A percentile compares a stretch with the other conserved stretches of the same genome.
phyloP scores from a whole-genome alignment of 768 basidiomycete species.

The Pleurotus eryngii region DNA sequence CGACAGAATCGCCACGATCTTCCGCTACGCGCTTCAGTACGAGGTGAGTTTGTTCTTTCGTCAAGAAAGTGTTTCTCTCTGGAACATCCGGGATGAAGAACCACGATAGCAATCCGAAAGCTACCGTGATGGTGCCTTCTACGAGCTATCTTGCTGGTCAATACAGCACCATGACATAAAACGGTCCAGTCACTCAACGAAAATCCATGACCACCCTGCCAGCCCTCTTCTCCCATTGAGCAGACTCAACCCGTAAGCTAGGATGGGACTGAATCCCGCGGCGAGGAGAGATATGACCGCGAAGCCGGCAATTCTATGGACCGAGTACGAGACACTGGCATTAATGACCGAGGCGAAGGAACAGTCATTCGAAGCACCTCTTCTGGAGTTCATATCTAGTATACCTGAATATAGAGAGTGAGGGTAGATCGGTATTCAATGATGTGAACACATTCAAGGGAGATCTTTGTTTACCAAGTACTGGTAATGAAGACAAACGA shows the following conservation, averaged over 20 bases:
- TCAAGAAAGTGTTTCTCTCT: slow-evolving; percentile 44
- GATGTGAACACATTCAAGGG: neutral
- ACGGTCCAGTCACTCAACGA: slow-evolving; percentile 27
- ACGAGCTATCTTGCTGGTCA: slow-evolving; percentile 32
- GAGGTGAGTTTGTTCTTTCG: slow-evolving; percentile 35
- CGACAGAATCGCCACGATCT: slow-evolving; percentile 48
- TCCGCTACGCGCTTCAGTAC: slow-evolving; percentile 42
- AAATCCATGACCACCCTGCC: slow-evolving; percentile 52
- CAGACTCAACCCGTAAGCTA: slow-evolving; percentile 41
- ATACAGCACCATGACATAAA: too few species aligned
- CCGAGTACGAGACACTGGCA: neutral
- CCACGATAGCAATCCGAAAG: slow-evolving; percentile 40
- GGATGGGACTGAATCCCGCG: slow-evolving; percentile 46
- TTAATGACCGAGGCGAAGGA: neutral
- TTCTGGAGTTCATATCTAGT: slow-evolving; percentile 49
- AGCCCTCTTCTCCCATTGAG: slow-evolving; percentile 39
- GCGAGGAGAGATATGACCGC: slow-evolving; percentile 40
- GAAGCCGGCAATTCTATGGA: slow-evolving; percentile 42
- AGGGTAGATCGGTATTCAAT: neutral
- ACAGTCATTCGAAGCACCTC: slow-evolving; percentile 26
- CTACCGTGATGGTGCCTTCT: slow-evolving; percentile 45
- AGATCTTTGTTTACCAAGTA: slow-evolving; percentile 34
- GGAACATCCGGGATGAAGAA: slow-evolving; percentile 46
- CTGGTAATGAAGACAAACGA: slow-evolving; percentile 46
- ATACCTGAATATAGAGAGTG: slow-evolving; percentile 32